Percentiles rank a stretch among this genome's conserved stretches.
Conservation (phyloP, 345 rosid species). For the Pistacia integerrima region DNA sequence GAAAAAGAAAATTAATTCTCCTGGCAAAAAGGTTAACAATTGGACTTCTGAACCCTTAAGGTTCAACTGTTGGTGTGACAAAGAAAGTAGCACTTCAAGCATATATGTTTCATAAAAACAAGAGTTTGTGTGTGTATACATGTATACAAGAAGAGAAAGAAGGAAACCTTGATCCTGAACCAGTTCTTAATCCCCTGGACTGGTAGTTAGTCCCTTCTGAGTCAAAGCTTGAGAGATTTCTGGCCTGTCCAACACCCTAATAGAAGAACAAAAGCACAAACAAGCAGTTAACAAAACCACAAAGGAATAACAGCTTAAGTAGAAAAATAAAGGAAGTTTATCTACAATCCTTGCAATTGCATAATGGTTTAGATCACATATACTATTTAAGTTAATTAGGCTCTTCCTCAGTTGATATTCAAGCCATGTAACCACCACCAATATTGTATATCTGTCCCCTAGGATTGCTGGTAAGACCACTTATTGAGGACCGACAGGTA, state of each 20-base stretch:
- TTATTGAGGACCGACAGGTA: too few species aligned
- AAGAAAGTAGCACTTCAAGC: neutral
- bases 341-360: neutral
- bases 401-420: neutral
- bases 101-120: neutral
- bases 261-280: conserved; percentile 29
- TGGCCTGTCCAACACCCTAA: conserved; percentile 54
- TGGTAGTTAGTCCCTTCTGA: conserved; percentile 49
- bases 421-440: too few species aligned
- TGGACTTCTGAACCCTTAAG: too few species aligned
- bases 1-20: too few species aligned
- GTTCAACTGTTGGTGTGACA: too few species aligned
- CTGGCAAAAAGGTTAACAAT: too few species aligned
- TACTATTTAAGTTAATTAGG: neutral
- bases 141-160: conserved; percentile 21
- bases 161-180: conserved; percentile 49
- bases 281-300: conserved; percentile 20
- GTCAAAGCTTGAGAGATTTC: conserved; percentile 46
- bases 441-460: too few species aligned
- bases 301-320: neutral
- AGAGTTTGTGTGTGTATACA: conserved; percentile 8
- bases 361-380: neutral
- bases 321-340: neutral
- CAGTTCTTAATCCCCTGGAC: conserved; percentile 43
- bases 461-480: too few species aligned